Base-by-base conservation (phyloP, 2,329 filamentous ascomycete genomes). In the Pyrenochaeta sp. region DNA sequence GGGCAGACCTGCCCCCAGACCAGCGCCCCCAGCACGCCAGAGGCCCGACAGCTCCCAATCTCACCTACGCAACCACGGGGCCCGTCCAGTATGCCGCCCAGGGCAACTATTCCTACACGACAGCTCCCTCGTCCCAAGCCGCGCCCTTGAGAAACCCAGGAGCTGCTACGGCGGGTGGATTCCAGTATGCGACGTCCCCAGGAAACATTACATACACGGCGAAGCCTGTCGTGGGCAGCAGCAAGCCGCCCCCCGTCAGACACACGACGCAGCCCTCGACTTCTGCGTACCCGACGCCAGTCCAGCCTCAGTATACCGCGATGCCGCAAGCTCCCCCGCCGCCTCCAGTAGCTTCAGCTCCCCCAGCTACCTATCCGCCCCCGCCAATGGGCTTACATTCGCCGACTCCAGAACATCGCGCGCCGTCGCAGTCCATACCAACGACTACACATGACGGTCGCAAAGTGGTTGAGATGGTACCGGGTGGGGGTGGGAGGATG, bases 121-220 rank as follows among this genome's bases (percentile, higher is more conserved):
- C 62, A 2, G 47, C 52, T 7, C 53, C 65, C 4, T 49, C 58
- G 19, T 62, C 59, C 35, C 59, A 56, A 19, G 39, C 41, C 26
- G 60, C 52, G 9, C 58, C 57, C 6, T 43, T 53, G 13, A 49
- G 65, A 27, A 61, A 57, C 15, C 53, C 58, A 41, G 49, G 28
- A 36, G 29, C 10, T 51, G 55, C 17, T 29, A 24, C 7, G 41
- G 49, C 27, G 4, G 31, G 31, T 2, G 22, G 10, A 32, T 68
- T 66, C 48, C 68, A 74, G 48, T 78, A 78, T 58, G 71, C 74
- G 9, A 60, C 61, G 14, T 45, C 68, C 14, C 72, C 74, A 3
- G 61, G 69, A 7, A 69, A 71, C 22, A 67, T 77, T 41, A 74
- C 66, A 7, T 77, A 75, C 55, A 76, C 65, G n/a, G 55, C 73